These are phyloP conservation scores for Collybia sordida DNA, from an alignment of 768 basidiomycete species.

Conservation along the genomic window DNA sequence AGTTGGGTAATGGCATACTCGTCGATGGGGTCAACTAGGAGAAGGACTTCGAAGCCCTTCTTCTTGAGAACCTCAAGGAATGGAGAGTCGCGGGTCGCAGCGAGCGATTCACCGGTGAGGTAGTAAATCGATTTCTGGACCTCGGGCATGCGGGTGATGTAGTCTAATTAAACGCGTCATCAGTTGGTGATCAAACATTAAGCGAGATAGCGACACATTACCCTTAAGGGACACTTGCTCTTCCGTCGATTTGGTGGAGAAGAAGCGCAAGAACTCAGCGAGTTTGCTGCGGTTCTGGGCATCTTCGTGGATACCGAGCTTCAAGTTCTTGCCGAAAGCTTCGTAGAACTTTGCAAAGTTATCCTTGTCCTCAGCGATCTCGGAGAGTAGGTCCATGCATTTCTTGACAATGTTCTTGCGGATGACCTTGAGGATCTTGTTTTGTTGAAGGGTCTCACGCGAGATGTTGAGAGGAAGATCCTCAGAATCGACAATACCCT, in stretches of 20 bases:
- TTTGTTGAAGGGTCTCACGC: constrained; percentile 98
- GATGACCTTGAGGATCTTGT: constrained; percentile 99
- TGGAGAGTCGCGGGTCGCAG: constrained; percentile 87
- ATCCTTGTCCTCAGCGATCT: constrained; percentile 99
- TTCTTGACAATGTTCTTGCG: constrained; percentile 99
- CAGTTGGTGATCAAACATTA: not conserved
- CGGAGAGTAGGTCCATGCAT: constrained; percentile 89
- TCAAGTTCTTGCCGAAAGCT: constrained; percentile 98
- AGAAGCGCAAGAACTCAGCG: constrained; percentile 98
- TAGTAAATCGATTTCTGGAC: constrained; percentile 99
- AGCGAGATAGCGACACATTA: constrained; percentile 25
- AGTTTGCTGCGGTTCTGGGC: constrained; percentile 99
- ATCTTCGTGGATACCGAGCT: constrained; percentile 99
- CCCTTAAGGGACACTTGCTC: constrained; percentile 94
- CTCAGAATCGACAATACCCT: constrained; percentile 99
- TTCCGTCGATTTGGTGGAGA: constrained; percentile 90
- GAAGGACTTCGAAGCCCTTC: constrained; percentile 98
- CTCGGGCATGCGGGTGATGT: constrained; percentile 99
- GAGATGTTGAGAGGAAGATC: constrained; percentile 99
- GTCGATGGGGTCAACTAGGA: constrained; percentile 98
- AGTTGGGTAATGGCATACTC: constrained; percentile 98
- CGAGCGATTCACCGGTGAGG: constrained; percentile 97
- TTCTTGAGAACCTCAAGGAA: constrained; percentile 99
- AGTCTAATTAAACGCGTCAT: constrained; percentile 55
- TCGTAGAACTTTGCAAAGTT: constrained; percentile 97